Base-by-base conservation (phyloP, 164 flowering plant genomes). In the Tinospora cordifolia region DNA sequence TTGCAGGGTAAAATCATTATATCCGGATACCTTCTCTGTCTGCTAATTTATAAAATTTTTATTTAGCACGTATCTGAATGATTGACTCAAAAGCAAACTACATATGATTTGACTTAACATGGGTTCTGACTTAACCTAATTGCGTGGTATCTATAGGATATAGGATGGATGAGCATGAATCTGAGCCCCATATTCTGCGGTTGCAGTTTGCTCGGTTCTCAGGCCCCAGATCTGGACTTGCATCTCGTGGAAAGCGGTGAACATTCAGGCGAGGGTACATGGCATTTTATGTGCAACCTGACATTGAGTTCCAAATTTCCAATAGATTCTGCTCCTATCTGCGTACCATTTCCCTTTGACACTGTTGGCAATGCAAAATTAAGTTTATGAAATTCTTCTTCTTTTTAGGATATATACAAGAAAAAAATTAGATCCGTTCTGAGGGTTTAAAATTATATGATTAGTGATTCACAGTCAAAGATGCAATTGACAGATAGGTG, bases 171-270 rank as follows among this genome's bases (percentile, higher is more conserved):
- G 89, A 85, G 68, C 78, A 81, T 26, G 86, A 85, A 10, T 78
- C 78, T 24, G 86, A 88, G 40, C 87, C 92, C 54, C 73, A 78
- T 59, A 70, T 69, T 72, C 73, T 90, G 80, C 59, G 89, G 72
- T 76, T 90, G 71, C 92, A 90, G 70, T 90, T 88, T 79, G 83
- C 95, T 70, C 85, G 86, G 46, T 70, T 39, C 68, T 87, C 94
- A 27, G 90, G 88, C 54, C 87, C 89, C 36, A 81, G 89, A 67
- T 80, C 90, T 58, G 75, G 75, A 24, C 21, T 79, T 66, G 81
- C 78, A 62, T 41, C 71, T 67, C 86, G 87, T 71, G 83, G 90
- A 10, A 84, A 68, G 77, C 81, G 88, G 57, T 79, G 69, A 73
- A 22, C 58, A 15, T 14, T 19, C 21, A 39, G 75, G 65, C 58